A percentile compares a stretch with the other conserved stretches of the same genome.
phyloP scores from a whole-genome alignment of 202 grass and related monocot genomes.

The Zoysia matrella region DNA sequence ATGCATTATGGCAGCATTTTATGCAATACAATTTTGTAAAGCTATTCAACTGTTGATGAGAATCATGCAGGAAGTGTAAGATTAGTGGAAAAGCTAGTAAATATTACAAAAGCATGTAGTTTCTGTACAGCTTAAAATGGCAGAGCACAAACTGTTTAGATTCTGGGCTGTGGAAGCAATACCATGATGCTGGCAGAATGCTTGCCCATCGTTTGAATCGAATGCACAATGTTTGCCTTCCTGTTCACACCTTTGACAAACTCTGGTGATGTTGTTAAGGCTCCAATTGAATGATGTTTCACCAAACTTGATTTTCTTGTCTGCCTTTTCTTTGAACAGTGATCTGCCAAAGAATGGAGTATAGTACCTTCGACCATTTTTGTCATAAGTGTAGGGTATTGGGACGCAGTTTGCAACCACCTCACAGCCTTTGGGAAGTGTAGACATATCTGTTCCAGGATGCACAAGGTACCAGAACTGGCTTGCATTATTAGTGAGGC shows the following conservation, averaged over 20 bases:
- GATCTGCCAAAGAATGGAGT: too few relatives aligned
- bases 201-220: slow-evolving; percentile 16
- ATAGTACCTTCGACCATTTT: too few relatives aligned
- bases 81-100: too few relatives aligned
- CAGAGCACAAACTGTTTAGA: background rate
- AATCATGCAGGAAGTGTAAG: too few relatives aligned
- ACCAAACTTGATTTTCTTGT: too few relatives aligned
- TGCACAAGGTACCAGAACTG: slow-evolving; percentile 35
- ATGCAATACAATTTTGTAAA: background rate
- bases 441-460: background rate
- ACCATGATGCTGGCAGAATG: slow-evolving; percentile 51
- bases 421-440: slow-evolving; percentile 32
- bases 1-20: background rate
- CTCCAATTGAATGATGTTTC: too few relatives aligned
- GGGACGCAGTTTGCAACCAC: slow-evolving; percentile 19
- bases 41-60: too few relatives aligned
- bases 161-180: background rate
- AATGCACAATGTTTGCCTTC: slow-evolving; percentile 17
- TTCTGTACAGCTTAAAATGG: background rate
- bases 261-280: background rate
- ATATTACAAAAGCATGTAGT: too few relatives aligned
- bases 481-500: slow-evolving; percentile 13
- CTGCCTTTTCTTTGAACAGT: too few relatives aligned
- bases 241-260: slow-evolving; percentile 45
- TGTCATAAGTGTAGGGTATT: background rate